Percentiles rank a stretch among this genome's conserved stretches.
phyloP scores from a whole-genome alignment of 495 filamentous ascomycete genomes.

The Articulospora tetracladia region DNA sequence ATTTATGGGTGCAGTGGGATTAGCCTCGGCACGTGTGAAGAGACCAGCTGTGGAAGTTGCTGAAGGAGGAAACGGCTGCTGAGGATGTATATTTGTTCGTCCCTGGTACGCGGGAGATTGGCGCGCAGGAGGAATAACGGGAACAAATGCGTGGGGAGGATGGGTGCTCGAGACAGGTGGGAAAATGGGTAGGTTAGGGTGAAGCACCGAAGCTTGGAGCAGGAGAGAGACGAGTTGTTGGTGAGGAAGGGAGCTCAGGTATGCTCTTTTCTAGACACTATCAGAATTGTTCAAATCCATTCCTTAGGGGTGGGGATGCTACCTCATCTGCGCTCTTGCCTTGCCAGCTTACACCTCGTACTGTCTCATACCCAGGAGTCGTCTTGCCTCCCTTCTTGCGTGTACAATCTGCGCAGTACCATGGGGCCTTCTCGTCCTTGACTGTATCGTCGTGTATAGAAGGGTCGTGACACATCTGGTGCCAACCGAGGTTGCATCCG shows the following conservation, averaged over 20 bases:
- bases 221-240: conserved; percentile 42
- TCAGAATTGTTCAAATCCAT: conserved; percentile 7
- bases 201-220: conserved; percentile 35
- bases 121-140: not conserved
- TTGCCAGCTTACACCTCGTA: conserved; percentile 40
- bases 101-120: conserved; percentile 31
- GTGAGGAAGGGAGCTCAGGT: conserved; percentile 40
- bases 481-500: conserved; percentile 82
- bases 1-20: conserved; percentile 33
- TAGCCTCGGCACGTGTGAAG: conserved; percentile 34
- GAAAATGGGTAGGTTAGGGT: conserved; percentile 38
- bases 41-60: conserved; percentile 30
- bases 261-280: conserved; percentile 39
- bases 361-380: conserved; percentile 8
- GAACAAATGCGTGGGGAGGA: not conserved
- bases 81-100: conserved; percentile 38
- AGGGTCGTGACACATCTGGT: conserved; percentile 88
- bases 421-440: conserved; percentile 53
- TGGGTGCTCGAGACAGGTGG: conserved; percentile 23
- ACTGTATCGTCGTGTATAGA: conserved; percentile 70
- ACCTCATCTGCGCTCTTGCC: conserved; percentile 39
- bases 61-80: conserved; percentile 30
- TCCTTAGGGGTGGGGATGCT: conserved; percentile 10
- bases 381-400: conserved; percentile 40
- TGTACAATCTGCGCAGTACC: conserved; percentile 72